Evolutionary conservation across 495 filamentous ascomycete species (phyloP).

Genomic region (Hyaloscypha variabilis): DNA sequence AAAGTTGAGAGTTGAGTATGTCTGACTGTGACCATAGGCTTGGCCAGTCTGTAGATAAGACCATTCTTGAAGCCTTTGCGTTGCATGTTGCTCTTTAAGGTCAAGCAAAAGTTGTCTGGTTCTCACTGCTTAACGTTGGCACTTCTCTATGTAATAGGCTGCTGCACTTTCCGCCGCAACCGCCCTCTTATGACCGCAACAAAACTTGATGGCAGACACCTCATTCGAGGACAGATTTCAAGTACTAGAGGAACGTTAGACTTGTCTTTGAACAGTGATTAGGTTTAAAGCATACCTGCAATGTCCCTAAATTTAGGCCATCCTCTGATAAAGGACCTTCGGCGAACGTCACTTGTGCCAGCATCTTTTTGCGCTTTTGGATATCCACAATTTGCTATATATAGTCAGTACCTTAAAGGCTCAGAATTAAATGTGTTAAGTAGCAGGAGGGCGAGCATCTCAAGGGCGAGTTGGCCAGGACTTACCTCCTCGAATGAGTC

Average conservation of each 20-base stretch:
- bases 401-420: constrained; percentile 5
- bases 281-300: background rate
- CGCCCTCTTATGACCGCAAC: no score
- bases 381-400: constrained; percentile 13
- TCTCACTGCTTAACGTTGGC: no score
- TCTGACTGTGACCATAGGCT: no score
- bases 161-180: no score
- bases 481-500: constrained; percentile 36
- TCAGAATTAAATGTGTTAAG: background rate
- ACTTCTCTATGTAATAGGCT: no score
- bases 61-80: no score
- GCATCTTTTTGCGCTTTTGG: constrained; percentile 6
- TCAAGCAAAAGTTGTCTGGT: no score
- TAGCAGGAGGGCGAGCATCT: background rate
- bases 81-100: no score
- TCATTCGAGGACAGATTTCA: background rate
- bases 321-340: background rate
- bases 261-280: background rate
- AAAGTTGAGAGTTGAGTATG: no score
- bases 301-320: background rate
- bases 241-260: background rate
- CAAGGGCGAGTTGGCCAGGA: background rate
- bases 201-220: background rate
- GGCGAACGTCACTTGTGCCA: background rate
- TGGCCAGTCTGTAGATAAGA: no score